Conservation (phyloP, 306 rosid species). For the Alnus rubra region DNA sequence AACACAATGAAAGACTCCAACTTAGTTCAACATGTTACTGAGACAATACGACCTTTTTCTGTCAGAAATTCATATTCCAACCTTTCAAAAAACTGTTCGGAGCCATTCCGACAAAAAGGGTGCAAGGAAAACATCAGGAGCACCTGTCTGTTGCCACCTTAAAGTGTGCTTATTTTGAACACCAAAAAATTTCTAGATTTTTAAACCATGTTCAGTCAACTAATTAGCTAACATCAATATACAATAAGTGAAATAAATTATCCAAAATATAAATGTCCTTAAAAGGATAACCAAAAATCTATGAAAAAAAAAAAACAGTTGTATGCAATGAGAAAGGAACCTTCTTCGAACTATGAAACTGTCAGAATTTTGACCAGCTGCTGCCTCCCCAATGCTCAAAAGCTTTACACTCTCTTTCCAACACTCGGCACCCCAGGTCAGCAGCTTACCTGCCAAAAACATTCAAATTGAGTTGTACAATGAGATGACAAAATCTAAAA, state of each 20-base stretch:
- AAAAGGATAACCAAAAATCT: not conserved
- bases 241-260: not conserved
- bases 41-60: not conserved
- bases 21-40: not conserved
- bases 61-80: not conserved
- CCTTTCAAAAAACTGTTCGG: not conserved
- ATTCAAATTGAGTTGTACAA: not conserved
- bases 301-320: not conserved
- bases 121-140: not conserved
- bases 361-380: constrained; percentile 34
- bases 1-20: not conserved
- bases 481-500: not conserved
- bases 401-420: constrained; percentile 83
- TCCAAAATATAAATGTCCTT: not conserved
- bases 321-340: constrained; percentile 33
- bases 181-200: not conserved
- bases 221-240: not conserved
- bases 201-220: not conserved
- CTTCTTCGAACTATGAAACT: constrained; percentile 52
- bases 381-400: constrained; percentile 67
- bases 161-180: not conserved
- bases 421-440: constrained; percentile 84
- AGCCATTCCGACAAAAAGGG: not conserved
- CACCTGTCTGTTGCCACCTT: not conserved
- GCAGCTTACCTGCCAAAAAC: constrained; percentile 54